Conservation (phyloP, 106 monocot genomes). For the Ottelia alismoides region DNA sequence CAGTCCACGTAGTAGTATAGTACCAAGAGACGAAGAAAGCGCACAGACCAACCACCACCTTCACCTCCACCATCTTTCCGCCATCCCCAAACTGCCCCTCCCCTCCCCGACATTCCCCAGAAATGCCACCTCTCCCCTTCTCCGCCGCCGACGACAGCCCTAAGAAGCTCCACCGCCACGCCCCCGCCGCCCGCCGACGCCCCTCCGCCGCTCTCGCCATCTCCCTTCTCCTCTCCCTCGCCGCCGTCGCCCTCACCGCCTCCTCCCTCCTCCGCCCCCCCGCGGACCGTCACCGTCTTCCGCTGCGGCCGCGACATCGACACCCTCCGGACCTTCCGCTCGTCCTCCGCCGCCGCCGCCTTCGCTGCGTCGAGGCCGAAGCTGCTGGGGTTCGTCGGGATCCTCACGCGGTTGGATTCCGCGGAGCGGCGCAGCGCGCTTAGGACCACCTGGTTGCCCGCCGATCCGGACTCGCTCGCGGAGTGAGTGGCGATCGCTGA, state of each 20-base stretch:
- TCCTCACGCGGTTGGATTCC: conserved; percentile 45
- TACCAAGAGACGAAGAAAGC: too few relatives aligned
- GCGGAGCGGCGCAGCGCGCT: conserved; percentile 46
- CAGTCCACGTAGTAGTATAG: too few relatives aligned
- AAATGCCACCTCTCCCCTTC: background rate
- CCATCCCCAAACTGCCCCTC: background rate
- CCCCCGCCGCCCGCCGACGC: background rate
- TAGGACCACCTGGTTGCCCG: conserved; percentile 71
- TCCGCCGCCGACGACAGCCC: background rate
- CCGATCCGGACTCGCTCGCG: conserved; percentile 42
- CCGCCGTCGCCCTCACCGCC: conserved; percentile 20
- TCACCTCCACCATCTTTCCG: background rate
- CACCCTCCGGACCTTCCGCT: conserved; percentile 36
- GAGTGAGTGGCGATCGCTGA: conserved; percentile 28
- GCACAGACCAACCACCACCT: too few relatives aligned
- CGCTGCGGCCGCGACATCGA: conserved; percentile 78
- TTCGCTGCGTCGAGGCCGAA: conserved; percentile 22
- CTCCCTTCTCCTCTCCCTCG: conserved; percentile 29
- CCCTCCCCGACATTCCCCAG: background rate
- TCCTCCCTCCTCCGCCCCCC: conserved; percentile 22
- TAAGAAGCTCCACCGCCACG: conserved; percentile 2
- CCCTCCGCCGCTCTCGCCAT: conserved; percentile 17
- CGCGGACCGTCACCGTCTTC: conserved; percentile 42
- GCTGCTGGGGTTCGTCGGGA: conserved; percentile 71
- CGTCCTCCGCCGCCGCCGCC: background rate